Base-by-base conservation (phyloP, 805 yeast genomes). In the Cyberlindnera xishuangbannaensis region DNA sequence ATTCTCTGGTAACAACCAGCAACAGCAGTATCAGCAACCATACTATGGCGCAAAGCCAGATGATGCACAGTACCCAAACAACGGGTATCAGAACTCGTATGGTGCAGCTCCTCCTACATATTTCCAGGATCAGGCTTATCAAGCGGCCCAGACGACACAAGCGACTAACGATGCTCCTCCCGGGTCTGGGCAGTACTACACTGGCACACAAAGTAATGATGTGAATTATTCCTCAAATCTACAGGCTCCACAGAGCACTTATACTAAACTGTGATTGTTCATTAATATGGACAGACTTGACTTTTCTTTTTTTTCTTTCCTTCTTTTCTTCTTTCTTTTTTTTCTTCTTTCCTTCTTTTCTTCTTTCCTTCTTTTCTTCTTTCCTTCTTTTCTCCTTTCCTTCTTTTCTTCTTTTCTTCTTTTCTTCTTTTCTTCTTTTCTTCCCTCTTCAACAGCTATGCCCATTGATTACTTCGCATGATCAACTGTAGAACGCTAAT, bases 91-190 rank as follows among this genome's bases (percentile, higher is more conserved):
- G n/a, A n/a, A n/a, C n/a, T n/a, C n/a, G n/a, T n/a, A n/a, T n/a
- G n/a, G n/a, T n/a, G n/a, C n/a, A n/a, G n/a, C n/a, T n/a, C n/a
- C n/a, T n/a, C n/a, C n/a, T n/a, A n/a, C n/a, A n/a, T n/a, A n/a
- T n/a, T n/a, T n/a, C n/a, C n/a, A n/a, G n/a, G n/a, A n/a, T n/a
- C n/a, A n/a, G n/a, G n/a, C n/a, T n/a, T n/a, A n/a, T n/a, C n/a
- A n/a, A n/a, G n/a, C n/a, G n/a, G n/a, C n/a, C n/a, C n/a, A n/a
- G n/a, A n/a, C n/a, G n/a, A n/a, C n/a, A n/a, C n/a, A n/a, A n/a
- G n/a, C n/a, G n/a, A n/a, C n/a, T n/a, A n/a, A n/a, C n/a, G 37
- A 26, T 1, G 45, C 42, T 3, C 32, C 47, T 28, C 47, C 49
- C 2, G 41, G 47, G 6, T n/a, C 14, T 13, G 26, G 15, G 9